phyloP scores from a whole-genome alignment of 1,284 basidiomycete species.

The Austroboletus niveus region DNA sequence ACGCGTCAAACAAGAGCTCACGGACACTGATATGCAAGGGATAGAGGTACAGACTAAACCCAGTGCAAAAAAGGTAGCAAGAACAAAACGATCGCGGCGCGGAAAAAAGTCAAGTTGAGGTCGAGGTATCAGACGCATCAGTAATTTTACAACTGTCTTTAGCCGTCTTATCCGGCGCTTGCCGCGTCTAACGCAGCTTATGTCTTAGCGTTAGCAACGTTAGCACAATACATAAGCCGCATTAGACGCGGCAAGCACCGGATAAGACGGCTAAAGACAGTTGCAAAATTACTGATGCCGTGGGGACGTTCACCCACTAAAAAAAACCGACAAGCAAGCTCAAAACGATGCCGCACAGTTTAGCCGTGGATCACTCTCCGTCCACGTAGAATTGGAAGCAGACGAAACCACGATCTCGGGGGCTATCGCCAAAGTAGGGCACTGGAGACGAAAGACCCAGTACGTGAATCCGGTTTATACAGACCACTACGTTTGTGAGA shows the following conservation, averaged over 20 bases:
- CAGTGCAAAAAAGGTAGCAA: not conserved
- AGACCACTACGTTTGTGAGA: constrained; percentile 10
- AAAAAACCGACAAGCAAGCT: constrained; percentile 16
- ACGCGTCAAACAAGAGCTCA: constrained; percentile 35
- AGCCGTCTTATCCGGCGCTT: no score
- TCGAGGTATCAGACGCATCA: no score
- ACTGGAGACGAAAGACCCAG: constrained; percentile 88
- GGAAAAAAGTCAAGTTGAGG: not conserved
- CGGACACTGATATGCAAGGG: constrained; percentile 15
- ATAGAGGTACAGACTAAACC: constrained; percentile 1
- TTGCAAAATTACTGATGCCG: no score
- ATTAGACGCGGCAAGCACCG: no score
- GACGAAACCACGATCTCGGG: constrained; percentile 61
- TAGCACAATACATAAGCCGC: no score
- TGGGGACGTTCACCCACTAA: not conserved
- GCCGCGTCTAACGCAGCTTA: no score
- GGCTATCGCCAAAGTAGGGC: constrained; percentile 88
- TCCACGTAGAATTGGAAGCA: constrained; percentile 71
- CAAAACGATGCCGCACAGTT: constrained; percentile 49
- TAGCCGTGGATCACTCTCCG: constrained; percentile 71
- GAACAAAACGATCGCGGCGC: not conserved
- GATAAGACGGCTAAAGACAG: no score
- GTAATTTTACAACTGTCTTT: no score
- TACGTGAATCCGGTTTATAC: constrained; percentile 30
- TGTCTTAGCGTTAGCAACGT: no score